These are phyloP conservation scores for Nicotiana tabacum DNA, from an alignment of 257 asterid species.

Conservation along the genomic window DNA sequence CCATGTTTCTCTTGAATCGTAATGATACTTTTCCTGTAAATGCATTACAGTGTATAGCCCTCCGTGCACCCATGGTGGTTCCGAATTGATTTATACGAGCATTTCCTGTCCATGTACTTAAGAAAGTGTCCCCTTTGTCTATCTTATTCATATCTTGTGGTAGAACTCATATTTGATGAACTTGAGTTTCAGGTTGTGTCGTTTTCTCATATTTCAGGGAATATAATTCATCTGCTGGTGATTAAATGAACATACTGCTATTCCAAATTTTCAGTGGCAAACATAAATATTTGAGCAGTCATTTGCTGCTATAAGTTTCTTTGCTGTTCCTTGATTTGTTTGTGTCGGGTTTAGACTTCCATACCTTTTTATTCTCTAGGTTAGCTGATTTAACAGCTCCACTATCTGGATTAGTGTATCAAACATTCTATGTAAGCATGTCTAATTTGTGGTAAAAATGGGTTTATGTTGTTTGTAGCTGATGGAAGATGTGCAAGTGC, in stretches of 20 bases:
- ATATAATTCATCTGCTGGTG: background rate
- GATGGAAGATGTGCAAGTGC: conserved; percentile 49
- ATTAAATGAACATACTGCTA: background rate
- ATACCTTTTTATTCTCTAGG: background rate
- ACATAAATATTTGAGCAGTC: background rate
- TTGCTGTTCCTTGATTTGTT: background rate
- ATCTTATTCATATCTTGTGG: background rate
- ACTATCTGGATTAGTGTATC: background rate
- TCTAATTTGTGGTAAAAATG: background rate
- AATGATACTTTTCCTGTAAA: background rate
- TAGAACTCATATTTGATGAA: background rate
- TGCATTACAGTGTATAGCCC: background rate
- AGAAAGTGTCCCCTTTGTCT: background rate
- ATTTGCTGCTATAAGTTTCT: background rate
- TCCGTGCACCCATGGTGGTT: background rate
- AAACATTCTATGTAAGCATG: background rate
- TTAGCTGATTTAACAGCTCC: background rate
- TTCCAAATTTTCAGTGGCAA: background rate
- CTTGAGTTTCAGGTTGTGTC: background rate
- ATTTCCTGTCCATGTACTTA: background rate
- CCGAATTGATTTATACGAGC: background rate
- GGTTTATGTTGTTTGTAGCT: conserved; percentile 36
- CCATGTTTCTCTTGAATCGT: background rate
- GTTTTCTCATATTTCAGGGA: background rate
- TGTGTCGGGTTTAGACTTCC: background rate